phyloP scores from a whole-genome alignment of 2,329 filamentous ascomycete species.

The Magnaporthiopsis rhizophila region DNA sequence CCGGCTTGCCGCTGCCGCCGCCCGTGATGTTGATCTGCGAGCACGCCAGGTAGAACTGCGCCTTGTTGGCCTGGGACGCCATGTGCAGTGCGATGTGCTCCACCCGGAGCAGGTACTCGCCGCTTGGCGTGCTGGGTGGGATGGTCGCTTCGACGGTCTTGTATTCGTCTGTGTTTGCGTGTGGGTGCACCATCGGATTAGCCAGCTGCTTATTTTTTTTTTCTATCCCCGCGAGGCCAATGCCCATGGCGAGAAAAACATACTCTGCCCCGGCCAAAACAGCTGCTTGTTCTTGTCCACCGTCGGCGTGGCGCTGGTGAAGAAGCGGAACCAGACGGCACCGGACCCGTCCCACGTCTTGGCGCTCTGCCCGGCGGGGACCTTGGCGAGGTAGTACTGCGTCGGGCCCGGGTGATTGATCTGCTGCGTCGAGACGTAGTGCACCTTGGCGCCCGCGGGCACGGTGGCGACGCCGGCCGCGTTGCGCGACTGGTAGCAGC shows the following conservation, averaged over 20 bases:
- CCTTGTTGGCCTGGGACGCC: slow-evolving; percentile 24
- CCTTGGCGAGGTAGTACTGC: slow-evolving; percentile 31
- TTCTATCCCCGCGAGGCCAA: no score
- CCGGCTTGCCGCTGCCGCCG: slow-evolving; percentile 24
- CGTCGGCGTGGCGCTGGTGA: slow-evolving; percentile 30
- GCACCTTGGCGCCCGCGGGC: slow-evolving; percentile 23
- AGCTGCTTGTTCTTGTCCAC: slow-evolving; percentile 39
- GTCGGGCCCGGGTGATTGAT: slow-evolving; percentile 31
- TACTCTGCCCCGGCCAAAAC: slow-evolving; percentile 29
- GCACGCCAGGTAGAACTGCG: slow-evolving; percentile 31
- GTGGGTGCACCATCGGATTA: no score
- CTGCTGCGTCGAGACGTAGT: slow-evolving; percentile 27
- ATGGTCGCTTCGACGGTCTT: slow-evolving; percentile 25
- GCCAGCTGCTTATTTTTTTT: no score
- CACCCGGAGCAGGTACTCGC: slow-evolving; percentile 31
- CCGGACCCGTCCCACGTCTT: slow-evolving; percentile 28
- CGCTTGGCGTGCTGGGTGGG: slow-evolving; percentile 23
- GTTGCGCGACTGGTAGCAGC: slow-evolving; percentile 26
- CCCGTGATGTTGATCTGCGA: slow-evolving; percentile 30
- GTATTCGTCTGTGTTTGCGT: slow-evolving; percentile 21
- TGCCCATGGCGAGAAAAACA: no score
- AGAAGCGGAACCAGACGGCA: slow-evolving; percentile 29
- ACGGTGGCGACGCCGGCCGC: slow-evolving; percentile 21
- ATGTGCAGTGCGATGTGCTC: slow-evolving; percentile 33
- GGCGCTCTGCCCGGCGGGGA: slow-evolving; percentile 23